Conservation (phyloP, 805 yeast genomes). For the Candida golubevii region DNA sequence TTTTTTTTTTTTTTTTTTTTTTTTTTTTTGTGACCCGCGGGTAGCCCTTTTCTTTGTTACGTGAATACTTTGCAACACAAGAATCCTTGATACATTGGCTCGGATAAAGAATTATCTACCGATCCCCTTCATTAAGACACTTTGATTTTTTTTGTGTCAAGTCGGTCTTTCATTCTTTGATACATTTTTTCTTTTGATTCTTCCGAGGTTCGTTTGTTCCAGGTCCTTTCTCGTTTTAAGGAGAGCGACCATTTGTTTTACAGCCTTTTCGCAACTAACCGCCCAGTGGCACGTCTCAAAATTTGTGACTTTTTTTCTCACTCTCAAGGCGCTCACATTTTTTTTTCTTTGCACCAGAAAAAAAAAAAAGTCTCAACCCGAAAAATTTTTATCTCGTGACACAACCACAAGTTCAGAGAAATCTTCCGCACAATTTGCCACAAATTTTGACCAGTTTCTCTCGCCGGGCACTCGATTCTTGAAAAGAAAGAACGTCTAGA, state of each 20-base stretch:
- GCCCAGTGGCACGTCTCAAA: conserved; percentile 2
- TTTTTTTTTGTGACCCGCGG: no score
- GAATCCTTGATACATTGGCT: neutral
- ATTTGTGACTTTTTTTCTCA: conserved; percentile 9
- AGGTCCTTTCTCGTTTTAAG: neutral
- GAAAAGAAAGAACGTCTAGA: neutral
- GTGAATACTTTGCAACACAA: no score
- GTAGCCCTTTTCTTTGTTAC: no score
- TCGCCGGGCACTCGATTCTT: neutral
- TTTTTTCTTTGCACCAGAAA: conserved; percentile 7
- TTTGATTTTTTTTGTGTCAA: neutral
- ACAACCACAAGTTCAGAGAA: conserved; percentile 5
- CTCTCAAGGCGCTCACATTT: conserved; percentile 1
- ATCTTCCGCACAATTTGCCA: conserved; percentile 2
- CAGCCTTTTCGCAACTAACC: conserved; percentile 2
- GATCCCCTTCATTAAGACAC: neutral
- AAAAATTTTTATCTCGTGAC: conserved; percentile 9
- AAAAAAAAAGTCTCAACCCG: conserved; percentile 7
- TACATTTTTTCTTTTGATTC: no score
- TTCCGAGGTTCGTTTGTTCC: no score
- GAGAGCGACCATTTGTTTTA: neutral
- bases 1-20: no score
- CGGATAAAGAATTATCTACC: neutral
- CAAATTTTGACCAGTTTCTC: neutral
- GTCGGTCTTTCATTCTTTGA: neutral